Conservation (phyloP, 2,329 filamentous ascomycete species). For the Botrytis galanthina region DNA sequence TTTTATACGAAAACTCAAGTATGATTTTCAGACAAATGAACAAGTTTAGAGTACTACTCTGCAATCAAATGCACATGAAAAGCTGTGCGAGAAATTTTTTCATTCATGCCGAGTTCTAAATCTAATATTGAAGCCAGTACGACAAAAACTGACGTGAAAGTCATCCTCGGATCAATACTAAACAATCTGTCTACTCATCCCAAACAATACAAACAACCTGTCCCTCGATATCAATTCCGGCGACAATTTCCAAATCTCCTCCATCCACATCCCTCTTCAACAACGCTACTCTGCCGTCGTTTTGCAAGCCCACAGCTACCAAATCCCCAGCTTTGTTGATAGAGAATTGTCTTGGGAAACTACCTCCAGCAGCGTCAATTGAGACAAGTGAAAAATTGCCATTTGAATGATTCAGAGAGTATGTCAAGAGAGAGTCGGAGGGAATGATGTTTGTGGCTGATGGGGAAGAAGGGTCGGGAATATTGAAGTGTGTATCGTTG, state of each 20-base stretch:
- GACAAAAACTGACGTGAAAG: background rate
- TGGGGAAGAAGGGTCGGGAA: constrained; percentile 47
- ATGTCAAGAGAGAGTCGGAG: constrained; percentile 65
- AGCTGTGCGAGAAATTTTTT: rapidly evolving
- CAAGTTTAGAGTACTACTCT: background rate
- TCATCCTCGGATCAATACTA: background rate
- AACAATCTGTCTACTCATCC: constrained; percentile 28
- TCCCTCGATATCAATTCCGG: constrained; percentile 28
- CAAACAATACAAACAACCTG: constrained; percentile 35
- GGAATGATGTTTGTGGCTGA: constrained; percentile 45
- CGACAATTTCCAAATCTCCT: constrained; percentile 34
- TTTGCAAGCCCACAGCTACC: constrained; percentile 48
- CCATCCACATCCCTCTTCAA: constrained; percentile 45
- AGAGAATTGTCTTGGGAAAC: constrained; percentile 47
- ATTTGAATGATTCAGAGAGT: constrained; percentile 50
- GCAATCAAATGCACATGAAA: background rate
- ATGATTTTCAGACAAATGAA: background rate
- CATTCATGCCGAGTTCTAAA: background rate
- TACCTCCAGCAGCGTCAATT: constrained; percentile 46
- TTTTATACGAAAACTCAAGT: rapidly evolving
- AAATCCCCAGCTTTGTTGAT: constrained; percentile 46
- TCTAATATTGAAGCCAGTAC: too few relatives aligned
- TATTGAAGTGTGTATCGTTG: constrained; percentile 54
- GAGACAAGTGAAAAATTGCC: constrained; percentile 46
- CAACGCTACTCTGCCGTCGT: constrained; percentile 43